Base-by-base conservation (phyloP, 2,329 filamentous ascomycete genomes). In the Beauveria pseudobassiana region DNA sequence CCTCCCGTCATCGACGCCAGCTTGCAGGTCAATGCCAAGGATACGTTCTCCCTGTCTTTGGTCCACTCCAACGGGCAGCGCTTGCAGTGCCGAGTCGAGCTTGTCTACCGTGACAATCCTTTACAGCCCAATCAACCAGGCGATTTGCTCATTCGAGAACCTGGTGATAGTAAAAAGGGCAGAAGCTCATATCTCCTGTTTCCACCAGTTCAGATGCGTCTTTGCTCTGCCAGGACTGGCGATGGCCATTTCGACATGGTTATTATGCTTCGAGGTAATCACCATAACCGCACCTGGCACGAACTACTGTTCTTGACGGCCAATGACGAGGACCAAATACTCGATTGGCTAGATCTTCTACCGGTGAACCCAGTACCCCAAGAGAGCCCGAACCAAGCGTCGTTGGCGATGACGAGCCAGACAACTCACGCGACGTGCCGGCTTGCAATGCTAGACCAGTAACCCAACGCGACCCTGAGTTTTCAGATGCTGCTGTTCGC, bases 91-190 rank as follows among this genome's bases (percentile, higher is more conserved):
- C 89, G 90, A 67, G 85, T 96, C 18, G 95, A 99, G 72, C 73
- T 99, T 34, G 82, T 98, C 16, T 83, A 93, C 65, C 86, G 95
- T 70, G 93, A 98, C 70, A 91, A 91, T 67, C 80, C 86, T 26
- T 80, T 82, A n/a, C 83, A 84, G 54, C 80, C 83, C 42, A 83
- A 83, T 3, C 84, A 88, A 64, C 78, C 83, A 54, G 92, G 93
- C 7, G 95, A 99, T 72, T 73, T 99, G n/a, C 82, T 99, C 24
- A 88, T 99, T 62, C 93, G 93, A 66, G 93, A 98, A 73, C 86
- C 92, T n/a, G 91, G 92, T 50, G 83, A 85, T 58, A 81, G 83
- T 5, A 86, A 89, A 16, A 83, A 85, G 58, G 82, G 83, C 6
- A 86, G 88, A 16, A 85, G 86, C 59, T 78, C 80, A 30, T 98